A percentile compares a stretch with the other conserved stretches of the same genome.
Conservation (phyloP, 2,329 filamentous ascomycete genomes). For the Alternaria ventricosa region DNA sequence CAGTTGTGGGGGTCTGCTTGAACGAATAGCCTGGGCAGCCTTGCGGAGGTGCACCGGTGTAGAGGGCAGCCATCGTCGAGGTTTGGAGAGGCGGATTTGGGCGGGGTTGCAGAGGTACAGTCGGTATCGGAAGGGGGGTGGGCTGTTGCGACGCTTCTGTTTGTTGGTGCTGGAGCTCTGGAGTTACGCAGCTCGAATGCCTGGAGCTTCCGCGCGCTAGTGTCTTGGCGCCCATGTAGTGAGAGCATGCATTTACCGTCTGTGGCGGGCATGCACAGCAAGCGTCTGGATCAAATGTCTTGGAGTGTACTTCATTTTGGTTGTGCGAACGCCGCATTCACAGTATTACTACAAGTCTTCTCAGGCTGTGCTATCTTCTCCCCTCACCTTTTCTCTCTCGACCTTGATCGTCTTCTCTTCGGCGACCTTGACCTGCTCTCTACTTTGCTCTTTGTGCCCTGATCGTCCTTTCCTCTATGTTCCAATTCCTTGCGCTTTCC, state of each 20-base stretch:
- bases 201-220: slow-evolving; percentile 17
- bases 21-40: slow-evolving; percentile 67
- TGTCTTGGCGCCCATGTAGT: slow-evolving; percentile 15
- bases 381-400: slow-evolving; percentile 21
- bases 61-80: slow-evolving; percentile 60
- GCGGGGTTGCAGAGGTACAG: slow-evolving; percentile 3
- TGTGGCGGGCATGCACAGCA: not conserved
- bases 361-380: not conserved
- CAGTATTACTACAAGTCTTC: not conserved
- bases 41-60: slow-evolving; percentile 58
- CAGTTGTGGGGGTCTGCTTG: slow-evolving; percentile 57
- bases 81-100: not conserved
- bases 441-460: slow-evolving; percentile 21
- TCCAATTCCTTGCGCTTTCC: slow-evolving; percentile 43
- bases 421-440: slow-evolving; percentile 40
- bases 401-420: slow-evolving; percentile 35
- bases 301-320: not conserved
- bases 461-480: slow-evolving; percentile 32
- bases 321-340: not conserved
- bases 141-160: slow-evolving; percentile 22
- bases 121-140: slow-evolving; percentile 13
- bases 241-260: slow-evolving; percentile 2
- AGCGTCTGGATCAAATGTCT: not conserved
- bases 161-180: slow-evolving; percentile 33
- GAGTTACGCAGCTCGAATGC: slow-evolving; percentile 33